A percentile compares a stretch with the other conserved stretches of the same genome.
These are phyloP conservation scores for Zygosaccharomyces kombuchaensis DNA, from an alignment of 805 yeast genomes.

Conservation along the genomic window DNA sequence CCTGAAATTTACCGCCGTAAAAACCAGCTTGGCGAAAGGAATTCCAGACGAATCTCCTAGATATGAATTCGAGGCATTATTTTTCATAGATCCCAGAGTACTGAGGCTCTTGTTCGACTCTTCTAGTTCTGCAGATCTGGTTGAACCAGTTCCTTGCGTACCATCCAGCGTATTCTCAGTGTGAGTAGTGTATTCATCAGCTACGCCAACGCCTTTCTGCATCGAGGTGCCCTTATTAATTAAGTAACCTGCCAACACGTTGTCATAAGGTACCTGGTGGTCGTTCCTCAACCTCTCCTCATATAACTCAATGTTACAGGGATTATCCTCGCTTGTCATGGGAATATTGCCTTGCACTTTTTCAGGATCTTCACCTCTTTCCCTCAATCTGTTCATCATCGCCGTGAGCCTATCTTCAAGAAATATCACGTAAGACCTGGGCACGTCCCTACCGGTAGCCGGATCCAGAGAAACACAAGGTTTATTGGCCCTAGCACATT, in stretches of 20 bases:
- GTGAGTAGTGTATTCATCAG: constrained; percentile 1
- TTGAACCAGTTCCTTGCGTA: neutral
- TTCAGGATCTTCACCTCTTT: constrained; percentile 39
- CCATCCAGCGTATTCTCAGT: constrained; percentile 1
- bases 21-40: constrained; percentile 70
- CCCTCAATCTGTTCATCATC: constrained; percentile 49
- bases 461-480: constrained; percentile 85
- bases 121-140: constrained; percentile 18
- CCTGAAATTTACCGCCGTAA: constrained; percentile 68
- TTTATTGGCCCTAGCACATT: constrained; percentile 54
- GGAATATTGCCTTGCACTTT: constrained; percentile 27
- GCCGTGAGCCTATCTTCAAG: constrained; percentile 60
- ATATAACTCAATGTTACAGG: constrained; percentile 23
- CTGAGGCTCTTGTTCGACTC: constrained; percentile 23
- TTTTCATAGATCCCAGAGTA: constrained; percentile 24
- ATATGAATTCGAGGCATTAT: constrained; percentile 33
- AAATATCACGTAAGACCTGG: constrained; percentile 70
- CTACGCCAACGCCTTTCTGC: constrained; percentile 15
- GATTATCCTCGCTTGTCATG: constrained; percentile 25
- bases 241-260: constrained; percentile 26
- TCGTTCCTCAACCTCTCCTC: constrained; percentile 20
- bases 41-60: constrained; percentile 55
- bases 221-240: constrained; percentile 26
- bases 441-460: constrained; percentile 81
- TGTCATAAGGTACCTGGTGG: constrained; percentile 22